Base-by-base conservation (phyloP, 768 basidiomycete genomes). In the Suillus plorans region DNA sequence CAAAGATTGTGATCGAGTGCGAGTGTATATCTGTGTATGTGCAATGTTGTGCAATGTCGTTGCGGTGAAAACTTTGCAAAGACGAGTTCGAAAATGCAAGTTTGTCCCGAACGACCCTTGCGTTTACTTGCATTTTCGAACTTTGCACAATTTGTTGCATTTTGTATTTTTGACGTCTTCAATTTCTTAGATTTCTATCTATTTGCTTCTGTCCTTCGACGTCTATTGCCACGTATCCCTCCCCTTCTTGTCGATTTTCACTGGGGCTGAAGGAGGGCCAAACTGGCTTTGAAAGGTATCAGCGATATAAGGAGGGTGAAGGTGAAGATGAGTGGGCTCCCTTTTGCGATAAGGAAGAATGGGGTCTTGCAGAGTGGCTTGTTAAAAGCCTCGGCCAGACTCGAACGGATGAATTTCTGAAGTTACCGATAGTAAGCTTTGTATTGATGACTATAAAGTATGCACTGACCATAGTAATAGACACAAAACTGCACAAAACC, bases 311-410 rank as follows among this genome's bases (percentile, higher is more conserved):
- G 45, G 25, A 59, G 5, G 34, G 18, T 34, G 25, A 37, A 7
- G 16, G 18, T 44, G 42, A 44, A 20, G 42, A 49, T 9, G 2
- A 61, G 34, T 60, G 41, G 44, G 22, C 41, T 2, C 77, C 78
- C 0, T 80, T 79, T 64, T 66, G 67, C 13, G 4, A 34, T 34
- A 8, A 34, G 34, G 34, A 34, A 34, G 34, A 34, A 34, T 34
- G 34, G 34, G 34, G 34, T 5, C 34, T 34, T 34, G 34, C 34
- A 5, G 34, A 34, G 4, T 34, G 34, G 34, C 8, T 34, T 4
- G 34, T 34, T 8, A 34, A 34, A 34, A 34, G 34, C 34, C 34
- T 34, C 4, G 34, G 34, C 3, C 34, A 34, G 34, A 34, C 34
- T 34, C 4, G 4, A 34, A 34, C 34, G 4, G 34, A 34, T 34